Base-by-base conservation (phyloP, 2,329 filamentous ascomycete genomes). In the Colletotrichum tabaci region DNA sequence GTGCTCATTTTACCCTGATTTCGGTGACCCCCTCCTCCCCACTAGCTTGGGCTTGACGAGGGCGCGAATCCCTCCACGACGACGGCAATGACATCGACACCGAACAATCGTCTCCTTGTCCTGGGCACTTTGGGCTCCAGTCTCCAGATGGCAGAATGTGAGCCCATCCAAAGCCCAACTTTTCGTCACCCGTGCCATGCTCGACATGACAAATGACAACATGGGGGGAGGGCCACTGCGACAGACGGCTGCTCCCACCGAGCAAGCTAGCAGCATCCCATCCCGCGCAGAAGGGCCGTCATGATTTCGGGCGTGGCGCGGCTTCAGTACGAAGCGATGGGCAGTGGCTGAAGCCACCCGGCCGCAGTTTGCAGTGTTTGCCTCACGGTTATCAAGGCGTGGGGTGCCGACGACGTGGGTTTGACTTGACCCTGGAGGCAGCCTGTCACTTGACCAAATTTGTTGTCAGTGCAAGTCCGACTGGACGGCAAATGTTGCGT, bases 281-380 rank as follows among this genome's bases (percentile, higher is more conserved):
- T 64, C 23, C 52, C 49, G 49, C 26, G 61, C 38, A 30, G 40
- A 46, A 26, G 10, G 26, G 42, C 12, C 58, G 44, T 50, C 52
- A 18, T 42, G 61, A 49, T 61, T n/a, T 35, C 35, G 40, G 64
- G 40, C 64, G 46, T 35, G 50, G 60, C 40, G 58, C 42, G 52
- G 42, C 23, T 46, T 62, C 60, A 52, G 42, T 9, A 47, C 44
- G 35, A 46, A 44, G 9, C 42, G 16, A 40, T 47, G 42, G 23
- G n/a, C 52, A 18, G 52, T 57, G 57, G 68, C 64, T 68, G 60
- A 46, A 53, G 57, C 23, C 55, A 23, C 53, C 23, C n/a, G 62
- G 44, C 67, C 26, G 26, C 26, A 26, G 26, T 26, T 3, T 44
- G 44, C 44, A 12, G 58, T 55, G 55, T 30, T 66, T 21, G 58